Base-by-base conservation (phyloP, 257 asterid genomes). In the Euphrasia confusa region DNA sequence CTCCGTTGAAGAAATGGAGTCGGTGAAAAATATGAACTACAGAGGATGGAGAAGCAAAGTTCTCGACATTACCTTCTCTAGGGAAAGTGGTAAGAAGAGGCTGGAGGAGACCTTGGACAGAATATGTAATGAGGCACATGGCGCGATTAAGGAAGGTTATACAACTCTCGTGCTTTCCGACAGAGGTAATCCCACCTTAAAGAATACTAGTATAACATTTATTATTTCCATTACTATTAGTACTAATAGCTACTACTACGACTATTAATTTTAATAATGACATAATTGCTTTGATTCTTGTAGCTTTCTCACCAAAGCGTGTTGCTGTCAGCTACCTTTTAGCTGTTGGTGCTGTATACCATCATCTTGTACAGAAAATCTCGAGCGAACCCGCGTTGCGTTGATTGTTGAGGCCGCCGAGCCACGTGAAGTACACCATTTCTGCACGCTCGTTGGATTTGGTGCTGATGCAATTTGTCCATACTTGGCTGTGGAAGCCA, bases 381-480 rank as follows among this genome's bases (percentile, higher is more conserved):
- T 87, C 21, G 97, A 89, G 80, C 77, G 99, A 47, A 93, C 99
- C 54, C 94, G 87, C n/a, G 96, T 81, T 49, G 99, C 94, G 50
- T 77, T 93, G 80, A 74, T 93, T 42, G 65, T 93, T 65, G 99
- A 93, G 67, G 87, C 99, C 47, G 99, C 99, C 3, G 99, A 93
- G 79, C 99, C 99, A 47, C 92, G 99, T 48, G 99, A 93, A 80
- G 99, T 93, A 64, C 99, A 93, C 73, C 99, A 93, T 75, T 93
- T 93, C 74, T 93, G 99, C 68, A 89, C 99, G 4, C 87, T 93
- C 45, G 94, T 93, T 6, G 99, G 99, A 72, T 93, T 93, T 75
- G 99, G 99, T 48, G 99, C 95, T 13, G 99, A 93, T 77, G 99
- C 95, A 24, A 83, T 87, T 77, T 93, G 97, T 78, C 99, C 97